Evolutionary conservation across 2,329 filamentous ascomycete species (phyloP), one percentile per base, ranked within the genome.

Genomic region (Aspergillus persii): DNA sequence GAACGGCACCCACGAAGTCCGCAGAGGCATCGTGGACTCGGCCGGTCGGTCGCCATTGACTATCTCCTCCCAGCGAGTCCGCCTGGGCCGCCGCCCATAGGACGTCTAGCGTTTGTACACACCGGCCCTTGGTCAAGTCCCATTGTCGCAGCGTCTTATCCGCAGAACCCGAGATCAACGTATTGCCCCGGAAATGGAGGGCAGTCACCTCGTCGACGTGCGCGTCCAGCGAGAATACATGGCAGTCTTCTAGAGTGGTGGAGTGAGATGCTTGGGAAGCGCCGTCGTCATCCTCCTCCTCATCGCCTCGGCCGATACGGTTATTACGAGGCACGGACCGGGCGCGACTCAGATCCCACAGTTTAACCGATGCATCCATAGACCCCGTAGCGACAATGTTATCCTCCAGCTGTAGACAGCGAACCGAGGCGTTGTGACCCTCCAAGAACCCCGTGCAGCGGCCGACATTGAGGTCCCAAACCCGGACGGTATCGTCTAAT

Each of bases 131-230:
- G 69, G 94, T 91, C 53, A 99, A 83, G 80, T 99, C 95, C 95
- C 95, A 99, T 75, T 99, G 95, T 49, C 95, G 88, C 57, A 99
- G 81, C 1, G 95, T 99, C 82, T 99, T 99, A 79, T 99, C 95
- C 0, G 95, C 90, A 7, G 94, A 98, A 11, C 95, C 95, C 2
- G 95, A 99, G 33, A 99, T 92, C 15, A 99, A 84, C 0, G 91
- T 92, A 66, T 96, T 89, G 57, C 91, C 91, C 60, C 88, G 85
- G 78, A 99, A 96, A 77, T 98, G 89, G 27, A 99, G 82, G 7
- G 95, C 94, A 11, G 95, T 98, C 63, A 99, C 89, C 79, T 97
- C 94, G 64, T 92, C 94, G 29, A 99, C 88, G 70, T 99, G 95
- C 0, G 94, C 89, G 74, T 92, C 88, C 29, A 99, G 84, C 0